Evolutionary conservation across 208 protist genomes (phyloP).

Genomic region (Leishmania arabica): DNA sequence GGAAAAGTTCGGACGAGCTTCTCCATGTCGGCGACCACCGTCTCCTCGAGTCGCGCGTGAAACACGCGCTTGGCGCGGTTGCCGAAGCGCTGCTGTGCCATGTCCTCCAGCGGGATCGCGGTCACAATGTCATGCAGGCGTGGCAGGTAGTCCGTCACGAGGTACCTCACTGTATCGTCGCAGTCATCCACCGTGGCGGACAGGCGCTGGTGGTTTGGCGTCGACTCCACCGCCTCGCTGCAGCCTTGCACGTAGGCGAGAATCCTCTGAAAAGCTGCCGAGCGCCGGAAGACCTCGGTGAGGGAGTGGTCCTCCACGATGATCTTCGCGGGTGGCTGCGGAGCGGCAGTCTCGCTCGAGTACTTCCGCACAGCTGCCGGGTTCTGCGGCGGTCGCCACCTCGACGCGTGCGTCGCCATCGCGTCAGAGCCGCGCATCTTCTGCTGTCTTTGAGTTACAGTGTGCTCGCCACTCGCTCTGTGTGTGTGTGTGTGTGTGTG

Average conservation of each 20-base stretch:
- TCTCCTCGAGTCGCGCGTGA: conserved; percentile 55
- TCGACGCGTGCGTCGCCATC: conserved; percentile 18
- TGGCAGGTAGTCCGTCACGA: conserved; percentile 59
- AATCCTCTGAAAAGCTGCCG: conserved; percentile 69
- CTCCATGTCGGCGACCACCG: conserved; percentile 46
- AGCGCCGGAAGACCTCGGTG: conserved; percentile 57
- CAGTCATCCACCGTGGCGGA: conserved; percentile 17
- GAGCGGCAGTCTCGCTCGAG: conserved; percentile 7
- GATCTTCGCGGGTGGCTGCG: conserved; percentile 59
- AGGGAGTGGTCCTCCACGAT: conserved; percentile 72
- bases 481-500: not conserved
- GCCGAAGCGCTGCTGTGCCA: conserved; percentile 85
- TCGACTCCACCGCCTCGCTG: conserved; percentile 36
- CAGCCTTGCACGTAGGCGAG: conserved; percentile 66
- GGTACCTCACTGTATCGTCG: conserved; percentile 44
- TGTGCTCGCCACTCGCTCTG: not conserved
- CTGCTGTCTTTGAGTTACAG: not conserved
- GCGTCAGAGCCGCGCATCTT: not conserved
- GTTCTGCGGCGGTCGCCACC: conserved; percentile 23
- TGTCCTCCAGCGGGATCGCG: conserved; percentile 76
- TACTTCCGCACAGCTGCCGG: conserved; percentile 18
- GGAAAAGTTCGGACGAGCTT: conserved; percentile 56
- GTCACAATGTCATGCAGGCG: conserved; percentile 56
- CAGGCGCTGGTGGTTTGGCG: conserved; percentile 14
- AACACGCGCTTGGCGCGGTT: conserved; percentile 87